Evolutionary conservation across 176 grass and related monocot genomes (phyloP), one percentile per base, ranked within the genome.

Genomic region (Triticum timopheevii): DNA sequence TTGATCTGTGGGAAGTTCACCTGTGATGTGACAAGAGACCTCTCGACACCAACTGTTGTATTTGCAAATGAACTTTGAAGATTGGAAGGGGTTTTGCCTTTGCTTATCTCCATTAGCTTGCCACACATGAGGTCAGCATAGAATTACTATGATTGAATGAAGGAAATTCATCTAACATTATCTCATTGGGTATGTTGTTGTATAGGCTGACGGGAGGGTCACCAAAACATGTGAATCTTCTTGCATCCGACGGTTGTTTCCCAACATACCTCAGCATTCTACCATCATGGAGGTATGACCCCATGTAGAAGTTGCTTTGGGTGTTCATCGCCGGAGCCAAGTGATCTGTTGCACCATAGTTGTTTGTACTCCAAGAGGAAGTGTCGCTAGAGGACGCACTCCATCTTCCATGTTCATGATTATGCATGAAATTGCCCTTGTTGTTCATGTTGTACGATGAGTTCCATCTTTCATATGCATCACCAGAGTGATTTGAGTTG

Each of bases 391-490:
- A 76, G 65, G 88, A 24, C 20, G 77, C 44, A 62, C n/a, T 10
- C 56, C 79, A 72, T 73, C 80, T 84, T 58, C 7, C 85, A 31
- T 47, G 13, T 36, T 61, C 34, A 38, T 40, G 69, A 54, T 68
- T 82, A 67, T 91, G 54, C 19, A 76, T 68, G 25, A 86, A 88
- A 82, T 49, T 47, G 40, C 84, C 75, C 5, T 65, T 47, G 50
- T 72, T 72, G 31, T 58, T 80, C 19, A 75, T 79, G 73, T 64
- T 77, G 30, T 20, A 69, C 13, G 58, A 61, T 5, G 47, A 17
- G 38, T 63, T 87, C 80, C 84, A 67, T 24, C 76, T 66, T 83
- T 50, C 76, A 7, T 81, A 65, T 84, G 65, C 34, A 22, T 84
- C 65, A n/a, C 56, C 34, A 76, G 61, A 73, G 25, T 36, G 28